Conservation (phyloP, 208 protist species). For the Leishmania mexicana region DNA sequence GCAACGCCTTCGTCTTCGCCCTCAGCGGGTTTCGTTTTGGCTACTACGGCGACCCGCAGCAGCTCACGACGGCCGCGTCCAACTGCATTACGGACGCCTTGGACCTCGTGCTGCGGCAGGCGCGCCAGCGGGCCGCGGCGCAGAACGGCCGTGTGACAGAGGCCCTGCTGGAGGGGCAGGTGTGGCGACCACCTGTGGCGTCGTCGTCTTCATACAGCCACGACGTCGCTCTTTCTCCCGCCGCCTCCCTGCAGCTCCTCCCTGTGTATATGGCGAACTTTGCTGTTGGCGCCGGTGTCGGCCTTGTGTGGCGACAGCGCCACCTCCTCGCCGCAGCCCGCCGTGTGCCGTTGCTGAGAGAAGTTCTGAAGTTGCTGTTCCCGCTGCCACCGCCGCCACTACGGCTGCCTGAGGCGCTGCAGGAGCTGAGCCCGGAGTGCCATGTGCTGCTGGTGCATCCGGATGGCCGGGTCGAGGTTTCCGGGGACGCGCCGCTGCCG, state of each 20-base stretch:
- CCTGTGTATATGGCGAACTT: constrained; percentile 39
- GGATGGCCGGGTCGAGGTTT: constrained; percentile 20
- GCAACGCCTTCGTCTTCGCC: constrained; percentile 48
- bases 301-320: constrained; percentile 18
- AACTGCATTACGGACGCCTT: constrained; percentile 33
- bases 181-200: constrained; percentile 12
- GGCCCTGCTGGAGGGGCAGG: constrained; percentile 2
- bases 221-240: constrained; percentile 30
- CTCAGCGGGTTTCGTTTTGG: constrained; percentile 54
- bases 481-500: constrained; percentile 14
- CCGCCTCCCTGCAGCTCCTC: constrained; percentile 39
- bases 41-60: constrained; percentile 36
- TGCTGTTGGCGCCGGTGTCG: constrained; percentile 21
- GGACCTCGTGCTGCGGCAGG: constrained; percentile 24
- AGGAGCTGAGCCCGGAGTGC: constrained; percentile 31
- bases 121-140: constrained; percentile 16
- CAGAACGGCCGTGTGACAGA: constrained; percentile 6
- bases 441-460: constrained; percentile 20
- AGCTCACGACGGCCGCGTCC: constrained; percentile 34
- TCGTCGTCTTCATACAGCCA: constrained; percentile 1
- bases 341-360: constrained; percentile 18
- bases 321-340: constrained; percentile 13
- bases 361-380: constrained; percentile 11
- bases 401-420: constrained; percentile 32
- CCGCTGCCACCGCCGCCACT: constrained; percentile 37